Evolutionary conservation across 495 filamentous ascomycete genomes (phyloP), one percentile per base, ranked within the genome.

Genomic region (Hypoxylon lienhwacheense): DNA sequence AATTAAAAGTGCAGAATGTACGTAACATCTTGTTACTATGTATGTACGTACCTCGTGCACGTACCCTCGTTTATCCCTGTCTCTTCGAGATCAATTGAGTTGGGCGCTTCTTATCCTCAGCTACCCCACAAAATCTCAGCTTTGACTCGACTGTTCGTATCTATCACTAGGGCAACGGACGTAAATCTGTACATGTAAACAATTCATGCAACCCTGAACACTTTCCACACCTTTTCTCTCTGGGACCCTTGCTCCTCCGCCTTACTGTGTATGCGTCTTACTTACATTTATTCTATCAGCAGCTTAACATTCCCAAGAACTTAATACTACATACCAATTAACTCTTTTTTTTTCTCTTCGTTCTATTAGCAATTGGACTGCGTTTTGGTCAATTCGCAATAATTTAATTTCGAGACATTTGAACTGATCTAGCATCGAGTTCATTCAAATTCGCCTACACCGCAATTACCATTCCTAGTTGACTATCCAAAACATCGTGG

Each of bases 361-460:
- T n/a, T n/a, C n/a, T n/a, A n/a, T n/a, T n/a, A n/a, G 28, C n/a
- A 19, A 29, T 36, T 6, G 19, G 37, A 32, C 36, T 45, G 14
- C 28, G 29, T 46, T 40, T 33, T 22, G 16, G 31, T 32, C 22
- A 15, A 34, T 36, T 34, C 43, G 25, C 43, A 24, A 61, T 44
- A 55, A 61, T 50, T 8, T 39, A 44, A 55, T 53, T 56, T 61
- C 42, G 22, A 56, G 58, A 61, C 58, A 61, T 55, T 41, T 35
- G 7, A 47, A 28, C 8, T 31, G 10, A 36, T 20, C 33, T 24
- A 34, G 7, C 4, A 20, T 41, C 37, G 25, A n/a, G 34, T 25
- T 22, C 12, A 19, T 24, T 16, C 40, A 33, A 50, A 12, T 26
- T n/a, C 53, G 15, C 52, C 12, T 11, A 15, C 36, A 32, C 47